These are phyloP conservation scores for Boletus sensibilis DNA, from an alignment of 768 basidiomycete genomes.

Conservation along the genomic window DNA sequence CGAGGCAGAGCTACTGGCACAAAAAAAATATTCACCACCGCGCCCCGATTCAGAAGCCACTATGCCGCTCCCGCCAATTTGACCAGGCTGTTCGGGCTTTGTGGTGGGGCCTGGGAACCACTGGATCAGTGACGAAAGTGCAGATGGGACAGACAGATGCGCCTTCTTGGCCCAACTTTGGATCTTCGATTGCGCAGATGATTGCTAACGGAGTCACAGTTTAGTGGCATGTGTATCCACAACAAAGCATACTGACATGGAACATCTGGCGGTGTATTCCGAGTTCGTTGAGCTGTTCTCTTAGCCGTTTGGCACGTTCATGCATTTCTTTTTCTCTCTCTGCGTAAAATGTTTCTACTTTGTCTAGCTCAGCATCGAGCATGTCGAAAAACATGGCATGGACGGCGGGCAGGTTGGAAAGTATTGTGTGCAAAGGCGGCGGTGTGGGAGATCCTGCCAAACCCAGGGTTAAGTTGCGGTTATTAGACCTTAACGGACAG, in stretches of 20 bases:
- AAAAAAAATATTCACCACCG: constrained; percentile 8
- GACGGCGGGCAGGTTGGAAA: constrained; percentile 53
- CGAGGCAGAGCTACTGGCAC: not conserved
- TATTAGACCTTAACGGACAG: not conserved
- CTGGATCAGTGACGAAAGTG: constrained; percentile 3
- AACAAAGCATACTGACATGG: constrained; percentile 41
- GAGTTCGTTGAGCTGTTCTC: constrained; percentile 71
- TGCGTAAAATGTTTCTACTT: constrained; percentile 80
- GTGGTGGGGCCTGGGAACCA: not conserved
- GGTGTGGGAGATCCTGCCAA: constrained; percentile 13
- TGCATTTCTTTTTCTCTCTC: constrained; percentile 65
- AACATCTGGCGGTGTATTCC: constrained; percentile 60
- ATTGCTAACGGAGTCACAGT: constrained; percentile 8
- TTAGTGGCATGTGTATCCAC: not conserved
- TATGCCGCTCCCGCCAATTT: not conserved
- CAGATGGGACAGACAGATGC: not conserved
- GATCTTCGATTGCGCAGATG: not conserved
- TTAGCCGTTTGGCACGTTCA: constrained; percentile 45
- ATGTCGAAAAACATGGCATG: constrained; percentile 72
- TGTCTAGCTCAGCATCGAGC: constrained; percentile 76
- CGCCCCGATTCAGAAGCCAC: constrained; percentile 19
- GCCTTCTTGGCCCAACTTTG: constrained; percentile 11
- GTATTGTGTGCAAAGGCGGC: constrained; percentile 45
- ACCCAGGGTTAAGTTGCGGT: not conserved
- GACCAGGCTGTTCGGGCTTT: not conserved